phyloP scores from a whole-genome alignment of 352 stramenopile species.

The Pythium graminicola region DNA sequence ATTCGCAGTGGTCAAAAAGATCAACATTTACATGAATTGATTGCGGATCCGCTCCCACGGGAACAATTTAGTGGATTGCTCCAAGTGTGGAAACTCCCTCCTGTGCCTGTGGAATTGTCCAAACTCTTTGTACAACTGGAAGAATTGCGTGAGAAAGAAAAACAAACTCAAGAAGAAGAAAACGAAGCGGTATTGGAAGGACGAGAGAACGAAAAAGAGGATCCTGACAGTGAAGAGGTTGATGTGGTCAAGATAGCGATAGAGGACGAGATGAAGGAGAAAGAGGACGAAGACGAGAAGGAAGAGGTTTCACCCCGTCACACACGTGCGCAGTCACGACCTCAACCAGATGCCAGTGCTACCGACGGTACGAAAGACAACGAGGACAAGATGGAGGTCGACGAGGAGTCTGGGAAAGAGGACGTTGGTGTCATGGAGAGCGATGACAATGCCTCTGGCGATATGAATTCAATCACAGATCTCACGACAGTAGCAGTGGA shows the following conservation, averaged over 20 bases:
- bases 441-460: not conserved
- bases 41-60: slow-evolving; percentile 36
- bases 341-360: slow-evolving; percentile 13
- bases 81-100: slow-evolving; percentile 36
- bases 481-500: not conserved
- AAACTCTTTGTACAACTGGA: slow-evolving; percentile 39
- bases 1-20: slow-evolving; percentile 38
- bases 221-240: no score
- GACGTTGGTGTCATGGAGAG: not conserved
- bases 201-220: no score
- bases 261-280: slow-evolving; percentile 3
- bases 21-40: slow-evolving; percentile 26
- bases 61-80: slow-evolving; percentile 45
- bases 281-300: slow-evolving; percentile 1
- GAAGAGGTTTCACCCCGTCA: not conserved
- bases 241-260: no score
- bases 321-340: not conserved
- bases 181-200: no score
- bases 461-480: not conserved
- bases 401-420: not conserved
- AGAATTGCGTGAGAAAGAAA: slow-evolving; percentile 22
- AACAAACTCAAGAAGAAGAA: slow-evolving; percentile 10
- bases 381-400: not conserved
- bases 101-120: slow-evolving; percentile 30
- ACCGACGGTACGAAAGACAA: not conserved